A percentile compares a stretch with the other conserved stretches of the same genome.
Evolutionary conservation across 495 filamentous ascomycete species (phyloP).

Genomic region (Tuber calosporum): DNA sequence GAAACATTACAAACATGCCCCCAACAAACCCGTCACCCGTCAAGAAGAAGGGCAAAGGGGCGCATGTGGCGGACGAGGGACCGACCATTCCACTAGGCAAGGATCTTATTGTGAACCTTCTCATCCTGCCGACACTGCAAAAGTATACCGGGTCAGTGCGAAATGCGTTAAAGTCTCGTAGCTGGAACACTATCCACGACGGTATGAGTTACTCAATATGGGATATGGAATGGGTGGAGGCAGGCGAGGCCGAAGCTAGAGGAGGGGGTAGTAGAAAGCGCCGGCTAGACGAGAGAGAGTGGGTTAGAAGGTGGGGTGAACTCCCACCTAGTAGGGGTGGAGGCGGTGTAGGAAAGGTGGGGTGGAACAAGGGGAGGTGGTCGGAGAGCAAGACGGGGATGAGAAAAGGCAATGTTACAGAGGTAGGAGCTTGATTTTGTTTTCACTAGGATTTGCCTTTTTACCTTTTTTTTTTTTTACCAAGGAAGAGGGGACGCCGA

Average conservation of each 20-base stretch:
- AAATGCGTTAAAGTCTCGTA: constrained; percentile 71
- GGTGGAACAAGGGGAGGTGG: constrained; percentile 32
- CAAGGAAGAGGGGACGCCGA: constrained; percentile 44
- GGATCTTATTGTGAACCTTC: constrained; percentile 75
- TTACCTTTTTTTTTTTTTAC: background rate
- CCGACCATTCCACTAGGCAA: constrained; percentile 43
- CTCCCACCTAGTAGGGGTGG: constrained; percentile 31
- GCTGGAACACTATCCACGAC: constrained; percentile 67
- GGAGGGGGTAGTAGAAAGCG: constrained; percentile 57
- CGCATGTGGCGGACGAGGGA: constrained; percentile 16
- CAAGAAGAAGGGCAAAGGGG: constrained; percentile 34
- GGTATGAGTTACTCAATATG: constrained; percentile 83
- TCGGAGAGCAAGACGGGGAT: constrained; percentile 26
- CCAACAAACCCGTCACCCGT: constrained; percentile 21
- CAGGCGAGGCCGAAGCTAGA: constrained; percentile 59
- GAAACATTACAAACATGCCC: constrained; percentile 26
- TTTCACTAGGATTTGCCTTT: constrained; percentile 16
- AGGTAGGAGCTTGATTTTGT: constrained; percentile 34
- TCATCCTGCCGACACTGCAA: constrained; percentile 72
- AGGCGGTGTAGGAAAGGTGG: constrained; percentile 31
- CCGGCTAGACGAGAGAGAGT: constrained; percentile 47
- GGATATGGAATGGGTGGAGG: constrained; percentile 73
- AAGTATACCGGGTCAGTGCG: constrained; percentile 65
- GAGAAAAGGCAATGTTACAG: constrained; percentile 32
- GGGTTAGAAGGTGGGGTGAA: constrained; percentile 38